phyloP scores from a whole-genome alignment of 495 filamentous ascomycete species.

The Podospora sp. region DNA sequence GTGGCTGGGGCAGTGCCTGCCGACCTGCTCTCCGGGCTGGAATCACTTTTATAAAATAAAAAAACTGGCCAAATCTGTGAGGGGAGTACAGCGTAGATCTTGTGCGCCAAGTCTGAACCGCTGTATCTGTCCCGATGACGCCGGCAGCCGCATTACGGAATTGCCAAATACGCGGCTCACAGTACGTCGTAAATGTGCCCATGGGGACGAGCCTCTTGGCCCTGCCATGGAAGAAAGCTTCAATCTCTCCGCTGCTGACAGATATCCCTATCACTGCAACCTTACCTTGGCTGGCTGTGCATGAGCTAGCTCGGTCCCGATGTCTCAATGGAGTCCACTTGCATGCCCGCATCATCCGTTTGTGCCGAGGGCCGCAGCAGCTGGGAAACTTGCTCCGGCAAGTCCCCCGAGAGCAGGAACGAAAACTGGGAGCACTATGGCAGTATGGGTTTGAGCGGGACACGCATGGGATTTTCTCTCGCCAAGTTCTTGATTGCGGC shows the following conservation, averaged over 20 bases:
- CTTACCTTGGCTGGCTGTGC: neutral
- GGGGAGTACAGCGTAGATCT: neutral
- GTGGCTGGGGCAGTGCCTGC: neutral
- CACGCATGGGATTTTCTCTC: neutral
- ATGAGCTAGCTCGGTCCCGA: neutral
- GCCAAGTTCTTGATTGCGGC: slow-evolving; percentile 14
- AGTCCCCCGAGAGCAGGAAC: neutral
- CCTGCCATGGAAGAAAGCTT: neutral
- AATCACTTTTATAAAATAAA: slow-evolving; percentile 1
- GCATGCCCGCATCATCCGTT: slow-evolving; percentile 1
- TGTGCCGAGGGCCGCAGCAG: neutral
- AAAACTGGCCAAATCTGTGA: neutral
- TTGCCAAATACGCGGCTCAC: neutral
- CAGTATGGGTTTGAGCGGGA: neutral
- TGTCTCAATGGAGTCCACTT: neutral
- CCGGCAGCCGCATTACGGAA: slow-evolving; percentile 7
- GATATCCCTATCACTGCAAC: neutral
- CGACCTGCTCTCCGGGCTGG: neutral
- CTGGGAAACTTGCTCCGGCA: neutral
- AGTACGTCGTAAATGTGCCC: neutral
- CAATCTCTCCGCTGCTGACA: neutral
- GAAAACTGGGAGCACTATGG: neutral
- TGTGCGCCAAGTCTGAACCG: neutral
- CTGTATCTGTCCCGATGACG: slow-evolving; percentile 16
- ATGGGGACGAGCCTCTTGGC: neutral